Evolutionary conservation across 306 rosid species (phyloP).

Genomic region (Sophora flavescens): DNA sequence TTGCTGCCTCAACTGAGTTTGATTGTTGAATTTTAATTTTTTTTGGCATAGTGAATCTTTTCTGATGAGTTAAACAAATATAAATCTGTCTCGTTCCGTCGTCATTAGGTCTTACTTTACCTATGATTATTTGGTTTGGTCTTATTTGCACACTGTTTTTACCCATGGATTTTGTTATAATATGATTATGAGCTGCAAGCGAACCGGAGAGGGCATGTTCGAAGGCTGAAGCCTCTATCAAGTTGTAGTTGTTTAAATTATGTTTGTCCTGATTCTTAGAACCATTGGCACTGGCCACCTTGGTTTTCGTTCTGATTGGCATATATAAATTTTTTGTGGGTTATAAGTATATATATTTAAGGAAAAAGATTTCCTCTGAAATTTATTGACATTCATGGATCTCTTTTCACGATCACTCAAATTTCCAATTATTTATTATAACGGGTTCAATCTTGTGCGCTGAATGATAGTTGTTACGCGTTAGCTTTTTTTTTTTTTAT

Average conservation of each 20-base stretch:
- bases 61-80: neutral
- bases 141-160: neutral
- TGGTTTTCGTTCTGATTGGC: neutral
- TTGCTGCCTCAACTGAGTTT: constrained; percentile 12
- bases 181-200: neutral
- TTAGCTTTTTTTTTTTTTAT: too few relatives aligned
- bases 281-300: neutral
- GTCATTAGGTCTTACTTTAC: neutral
- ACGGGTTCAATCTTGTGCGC: constrained; percentile 1
- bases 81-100: neutral
- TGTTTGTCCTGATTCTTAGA: neutral
- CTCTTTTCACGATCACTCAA: too few relatives aligned
- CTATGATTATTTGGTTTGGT: neutral
- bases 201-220: neutral
- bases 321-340: neutral
- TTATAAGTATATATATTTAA: too few relatives aligned
- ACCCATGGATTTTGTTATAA: neutral
- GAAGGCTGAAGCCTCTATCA: neutral
- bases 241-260: neutral
- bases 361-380: too few relatives aligned
- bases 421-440: too few relatives aligned
- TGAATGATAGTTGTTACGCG: neutral
- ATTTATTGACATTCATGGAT: too few relatives aligned
- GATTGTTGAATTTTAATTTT: neutral
- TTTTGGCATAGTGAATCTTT: neutral